Base-by-base conservation (phyloP, 169 alveolate genomes). In the Plasmodium cynomolgi region DNA sequence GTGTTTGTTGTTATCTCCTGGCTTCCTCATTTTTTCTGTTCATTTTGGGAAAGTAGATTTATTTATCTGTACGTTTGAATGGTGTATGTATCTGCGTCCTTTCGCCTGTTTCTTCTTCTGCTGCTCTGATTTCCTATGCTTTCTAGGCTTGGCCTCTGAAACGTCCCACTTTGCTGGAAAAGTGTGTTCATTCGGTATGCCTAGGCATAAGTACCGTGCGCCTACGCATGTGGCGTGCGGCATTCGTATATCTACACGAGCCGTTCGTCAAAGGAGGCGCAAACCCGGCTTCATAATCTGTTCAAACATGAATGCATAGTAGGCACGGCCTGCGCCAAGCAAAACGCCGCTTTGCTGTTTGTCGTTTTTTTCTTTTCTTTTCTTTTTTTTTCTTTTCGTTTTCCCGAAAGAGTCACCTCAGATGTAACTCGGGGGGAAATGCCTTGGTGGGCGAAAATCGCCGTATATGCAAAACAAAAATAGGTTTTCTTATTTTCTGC, bases 11-110 rank as follows among this genome's bases (percentile, higher is more conserved):
- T 50, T 54, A 34, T 50, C 74, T 54, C 26, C 80, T 44, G 93
- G 23, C 56, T 85, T 75, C 86, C 74, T 74, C 93, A 85, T 85
- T 85, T 85, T 85, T 75, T 74, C 93, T 85, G 23, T 75, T 85
- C 93, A 85, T 85, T 85, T 85, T 85, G 34, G 62, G 77, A 39
- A 44, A 17, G 56, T 29, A 58, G 26, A 58, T 68, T 31, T 71
- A 62, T 62, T 5, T 37, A n/a, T 6, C 0, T 62, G 23, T 54
- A 81, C n/a, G 5, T 26, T 47, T 83, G 44, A 58, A 83, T 79
- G 72, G 41, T 34, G 77, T 7, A 5, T 62, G 33, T 20, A 62
- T 26, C 29, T 62, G 75, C 34, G 75, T 81, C 34, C 11, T 23
- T 23, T 26, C 62, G 31, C 75, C 37, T 81, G 33, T 29, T 33